A percentile compares a stretch with the other conserved stretches of the same genome.
Conservation (phyloP, 164 flowering plant genomes). For the Magnolia officinalis region DNA sequence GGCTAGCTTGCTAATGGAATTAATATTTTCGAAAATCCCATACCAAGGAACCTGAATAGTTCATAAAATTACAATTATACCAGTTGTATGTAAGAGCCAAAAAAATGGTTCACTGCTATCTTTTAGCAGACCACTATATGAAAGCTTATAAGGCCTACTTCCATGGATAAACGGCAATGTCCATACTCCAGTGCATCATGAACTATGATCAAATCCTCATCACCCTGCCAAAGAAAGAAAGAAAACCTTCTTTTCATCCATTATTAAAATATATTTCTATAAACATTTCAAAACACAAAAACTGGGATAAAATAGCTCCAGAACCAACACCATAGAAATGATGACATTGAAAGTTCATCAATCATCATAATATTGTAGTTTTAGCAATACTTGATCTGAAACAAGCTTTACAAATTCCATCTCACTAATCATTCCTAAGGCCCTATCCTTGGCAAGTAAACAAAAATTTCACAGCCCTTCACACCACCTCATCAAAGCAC, state of each 20-base stretch:
- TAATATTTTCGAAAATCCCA: slow-evolving; percentile 92
- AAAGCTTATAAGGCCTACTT: slow-evolving; percentile 45
- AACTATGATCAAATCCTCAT: slow-evolving; percentile 77
- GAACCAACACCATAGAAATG: background rate
- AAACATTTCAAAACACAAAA: background rate
- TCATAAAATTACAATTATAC: slow-evolving; percentile 2
- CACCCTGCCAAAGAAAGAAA: slow-evolving; percentile 37
- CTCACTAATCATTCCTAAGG: too few species aligned
- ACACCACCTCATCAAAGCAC: too few species aligned
- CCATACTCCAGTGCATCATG: slow-evolving; percentile 93
- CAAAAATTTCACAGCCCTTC: too few species aligned
- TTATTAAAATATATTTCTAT: background rate
- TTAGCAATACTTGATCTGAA: background rate
- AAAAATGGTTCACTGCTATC: background rate
- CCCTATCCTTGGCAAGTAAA: too few species aligned
- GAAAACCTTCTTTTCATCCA: background rate
- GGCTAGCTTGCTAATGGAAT: slow-evolving; percentile 71
- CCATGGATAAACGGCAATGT: slow-evolving; percentile 80
- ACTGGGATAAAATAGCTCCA: background rate
- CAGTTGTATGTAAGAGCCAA: background rate
- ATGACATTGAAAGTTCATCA: background rate
- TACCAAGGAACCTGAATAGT: slow-evolving; percentile 74
- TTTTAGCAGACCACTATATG: background rate
- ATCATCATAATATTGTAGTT: background rate
- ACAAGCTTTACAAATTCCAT: too few species aligned